These are phyloP conservation scores for Craspedostauros australis DNA, from an alignment of 108 stramenopile species.

Conservation along the genomic window DNA sequence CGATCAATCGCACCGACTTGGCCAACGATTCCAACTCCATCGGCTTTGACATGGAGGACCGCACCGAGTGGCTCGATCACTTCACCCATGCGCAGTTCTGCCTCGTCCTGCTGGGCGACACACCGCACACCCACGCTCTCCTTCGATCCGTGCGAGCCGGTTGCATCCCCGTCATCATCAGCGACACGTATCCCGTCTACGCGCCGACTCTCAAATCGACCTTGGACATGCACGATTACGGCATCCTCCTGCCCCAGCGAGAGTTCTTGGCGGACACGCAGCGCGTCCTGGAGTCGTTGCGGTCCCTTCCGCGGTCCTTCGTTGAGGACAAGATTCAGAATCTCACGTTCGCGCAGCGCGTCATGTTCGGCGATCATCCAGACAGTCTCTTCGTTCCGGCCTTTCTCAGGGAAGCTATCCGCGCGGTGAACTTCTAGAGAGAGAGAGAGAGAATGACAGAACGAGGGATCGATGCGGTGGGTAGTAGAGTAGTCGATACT, in stretches of 20 bases:
- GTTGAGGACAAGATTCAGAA: constrained; percentile 18
- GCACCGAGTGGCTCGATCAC: constrained; percentile 18
- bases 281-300: constrained; percentile 6
- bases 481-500: too few species aligned
- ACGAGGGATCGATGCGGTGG: too few species aligned
- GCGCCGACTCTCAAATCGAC: constrained; percentile 5
- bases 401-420: constrained; percentile 19
- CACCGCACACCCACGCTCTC: constrained; percentile 13
- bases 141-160: constrained; percentile 21
- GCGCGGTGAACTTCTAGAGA: too few species aligned
- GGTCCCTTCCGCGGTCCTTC: background rate
- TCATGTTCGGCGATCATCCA: constrained; percentile 22
- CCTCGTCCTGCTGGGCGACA: constrained; percentile 34
- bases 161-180: constrained; percentile 36
- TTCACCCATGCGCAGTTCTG: constrained; percentile 29
- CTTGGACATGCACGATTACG: constrained; percentile 22
- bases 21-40: constrained; percentile 4
- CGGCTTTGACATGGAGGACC: constrained; percentile 7
- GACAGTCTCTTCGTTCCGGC: constrained; percentile 33
- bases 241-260: constrained; percentile 19
- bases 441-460: too few species aligned
- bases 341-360: constrained; percentile 19
- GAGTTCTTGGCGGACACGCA: constrained; percentile 18
- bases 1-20: background rate
- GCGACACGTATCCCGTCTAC: constrained; percentile 18